Base-by-base conservation (phyloP, 2,329 filamentous ascomycete genomes). In the Xylogone sp. region DNA sequence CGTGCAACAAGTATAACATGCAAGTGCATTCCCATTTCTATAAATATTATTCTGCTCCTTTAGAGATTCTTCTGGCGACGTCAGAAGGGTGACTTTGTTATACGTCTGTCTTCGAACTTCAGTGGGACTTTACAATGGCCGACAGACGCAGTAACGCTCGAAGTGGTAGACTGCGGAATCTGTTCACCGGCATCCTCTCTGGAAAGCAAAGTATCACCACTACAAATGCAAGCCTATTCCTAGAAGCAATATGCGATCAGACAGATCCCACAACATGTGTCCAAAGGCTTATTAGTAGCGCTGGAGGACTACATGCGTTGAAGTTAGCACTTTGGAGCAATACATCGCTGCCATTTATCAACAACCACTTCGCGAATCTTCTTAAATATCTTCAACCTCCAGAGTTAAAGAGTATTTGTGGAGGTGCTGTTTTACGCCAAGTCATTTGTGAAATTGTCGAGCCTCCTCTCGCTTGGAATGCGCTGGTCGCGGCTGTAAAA, bases 401-500 rank as follows among this genome's bases (percentile, higher is more conserved):
- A 10, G 24, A 42, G 2, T 20, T 68, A 16, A 58, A 49, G 43
- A 9, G 19, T 1, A 59, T 67, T 10, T 50, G 44, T 12, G 58
- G 53, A 10, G 64, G 64, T 2, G 48, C 52, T 2, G 49, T 78
- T 45, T 63, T 82, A 1, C 64, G 67, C 27, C 66, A 73, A 13
- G 51, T 82, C 3, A 56, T 83, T 2, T 59, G 69, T n/a, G 57
- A 61, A 4, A 68, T 82, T 6, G 68, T 77, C 1, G 70, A 81
- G 12, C 78, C 79, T 2, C 74, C 75, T 0, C 72, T 71, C 1
- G 72, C 82, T 44, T 82, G 76, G 77, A 58, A 71, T 29, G 60
- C 59, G 22, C 58, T 66, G 22, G 56, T 62, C 2, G 55, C 61
- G 21, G 50, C 65, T 1, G 69, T 69, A 43, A 27, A 27, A 10